These are phyloP conservation scores for Penicillium sp. DNA, from an alignment of 2,329 filamentous ascomycete genomes.

Conservation along the genomic window DNA sequence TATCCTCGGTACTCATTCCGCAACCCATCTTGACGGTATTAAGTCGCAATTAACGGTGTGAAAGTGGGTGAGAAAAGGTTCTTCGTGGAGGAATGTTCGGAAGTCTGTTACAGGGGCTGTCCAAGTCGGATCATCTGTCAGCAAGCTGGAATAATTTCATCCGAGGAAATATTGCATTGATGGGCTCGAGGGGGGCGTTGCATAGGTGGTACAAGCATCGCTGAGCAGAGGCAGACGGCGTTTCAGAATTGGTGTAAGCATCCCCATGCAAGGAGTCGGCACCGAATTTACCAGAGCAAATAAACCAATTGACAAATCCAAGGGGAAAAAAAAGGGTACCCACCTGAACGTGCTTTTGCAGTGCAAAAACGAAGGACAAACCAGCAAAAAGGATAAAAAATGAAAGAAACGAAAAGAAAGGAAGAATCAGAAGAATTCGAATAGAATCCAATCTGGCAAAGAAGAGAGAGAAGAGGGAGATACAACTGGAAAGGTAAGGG, in stretches of 20 bases:
- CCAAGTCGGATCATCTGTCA: slow-evolving; percentile 1
- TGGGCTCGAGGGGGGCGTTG: slow-evolving; percentile 14
- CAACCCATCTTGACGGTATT: slow-evolving; percentile 83
- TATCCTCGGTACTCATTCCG: slow-evolving; percentile 99
- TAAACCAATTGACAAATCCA: slow-evolving; percentile 6
- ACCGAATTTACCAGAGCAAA: not conserved
- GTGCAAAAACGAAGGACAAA: slow-evolving; percentile 9
- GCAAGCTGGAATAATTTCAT: slow-evolving; percentile 9
- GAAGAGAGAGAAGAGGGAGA: slow-evolving; percentile 16
- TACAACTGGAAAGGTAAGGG: slow-evolving; percentile 23
- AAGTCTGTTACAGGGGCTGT: slow-evolving; percentile 3
- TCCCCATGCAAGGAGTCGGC: slow-evolving; percentile 22
- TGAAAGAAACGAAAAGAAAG: slow-evolving; percentile 16
- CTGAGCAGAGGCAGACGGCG: slow-evolving; percentile 16
- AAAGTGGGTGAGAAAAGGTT: not conserved
- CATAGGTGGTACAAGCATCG: slow-evolving; percentile 23
- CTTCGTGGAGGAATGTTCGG: not conserved
- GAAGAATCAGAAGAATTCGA: slow-evolving; percentile 14
- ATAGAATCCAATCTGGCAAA: slow-evolving; percentile 15
- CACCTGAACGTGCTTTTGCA: slow-evolving; percentile 12
- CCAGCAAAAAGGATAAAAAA: slow-evolving; percentile 7
- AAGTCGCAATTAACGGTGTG: slow-evolving; percentile 14
- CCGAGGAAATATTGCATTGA: slow-evolving; percentile 11
- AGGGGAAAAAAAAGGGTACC: slow-evolving; percentile 1
- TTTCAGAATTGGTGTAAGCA: slow-evolving; percentile 25